Conservation (phyloP, 176 grass and related monocot genomes). For the Ensete glaucum region DNA sequence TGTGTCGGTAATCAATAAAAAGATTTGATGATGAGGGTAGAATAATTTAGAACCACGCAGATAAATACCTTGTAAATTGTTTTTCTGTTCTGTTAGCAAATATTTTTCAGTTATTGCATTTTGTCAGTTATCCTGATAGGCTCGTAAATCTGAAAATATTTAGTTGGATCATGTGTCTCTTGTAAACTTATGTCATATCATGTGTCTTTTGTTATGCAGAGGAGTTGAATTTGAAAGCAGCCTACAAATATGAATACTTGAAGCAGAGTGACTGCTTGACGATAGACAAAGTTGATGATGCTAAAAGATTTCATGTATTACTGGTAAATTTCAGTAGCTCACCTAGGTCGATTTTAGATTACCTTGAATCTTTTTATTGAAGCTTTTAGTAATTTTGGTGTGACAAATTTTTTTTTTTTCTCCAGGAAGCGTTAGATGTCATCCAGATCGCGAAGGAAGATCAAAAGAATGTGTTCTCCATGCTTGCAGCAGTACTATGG, state of each 20-base stretch:
- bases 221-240: slow-evolving; percentile 72
- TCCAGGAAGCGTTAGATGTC: slow-evolving; percentile 90
- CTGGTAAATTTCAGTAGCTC: slow-evolving; percentile 31
- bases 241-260: slow-evolving; percentile 88
- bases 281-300: slow-evolving; percentile 85
- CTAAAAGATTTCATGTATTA: slow-evolving; percentile 70
- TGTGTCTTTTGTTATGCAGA: neutral
- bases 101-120: neutral
- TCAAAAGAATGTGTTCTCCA: slow-evolving; percentile 84
- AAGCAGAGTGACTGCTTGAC: slow-evolving; percentile 90
- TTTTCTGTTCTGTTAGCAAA: neutral
- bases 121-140: neutral
- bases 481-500: slow-evolving; percentile 82
- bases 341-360: neutral
- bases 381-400: neutral
- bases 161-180: neutral
- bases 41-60: neutral
- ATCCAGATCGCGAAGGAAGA: slow-evolving; percentile 86
- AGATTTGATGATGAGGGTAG: neutral
- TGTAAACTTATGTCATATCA: neutral
- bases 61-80: neutral
- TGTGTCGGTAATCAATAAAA: slow-evolving; percentile 46
- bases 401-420: neutral
- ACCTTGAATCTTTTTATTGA: neutral
- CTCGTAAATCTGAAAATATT: neutral